Base-by-base conservation (phyloP, 169 alveolate species). In the Cryptosporidium muris region DNA sequence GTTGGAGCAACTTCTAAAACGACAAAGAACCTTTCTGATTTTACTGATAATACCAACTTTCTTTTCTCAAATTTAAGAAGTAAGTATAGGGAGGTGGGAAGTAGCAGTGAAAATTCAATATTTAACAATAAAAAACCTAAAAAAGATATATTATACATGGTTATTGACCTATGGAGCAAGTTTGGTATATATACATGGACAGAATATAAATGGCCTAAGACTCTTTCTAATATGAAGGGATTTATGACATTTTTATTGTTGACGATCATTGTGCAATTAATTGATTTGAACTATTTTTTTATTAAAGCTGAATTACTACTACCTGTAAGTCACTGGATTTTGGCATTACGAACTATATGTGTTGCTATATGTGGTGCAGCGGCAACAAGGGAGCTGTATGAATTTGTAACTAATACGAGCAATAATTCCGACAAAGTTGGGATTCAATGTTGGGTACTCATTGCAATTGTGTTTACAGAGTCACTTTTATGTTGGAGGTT, bases 261-360 rank as follows among this genome's bases (percentile, higher is more conserved):
- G 67, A 80, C 92, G 52, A 67, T 80, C 56, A 82, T 92, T 80
- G 93, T 91, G 49, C 90, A 92, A 58, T 58, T 89, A 34, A 90
- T 93, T 36, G 97, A 94, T 68, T 74, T 92, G 53, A 91, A 89
- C 48, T 91, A 91, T 81, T 94, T 94, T 89, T 94, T 93, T 66
- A 66, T 92, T 52, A 95, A 94, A 74, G 92, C 80, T 51, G 89
- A 91, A 48, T 85, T 95, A 51, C 74, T 91, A 88, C 65, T 95
- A 52, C 93, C 93, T n/a, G 81, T 93, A 12, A 80, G 91, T 42
- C 97, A 94, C 81, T 68, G 89, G 80, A 54, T 95, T n/a, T 81
- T 94, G 43, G 53, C 65, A 47, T 51, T 82, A 52, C 80, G 98
- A 81, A 91, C 94, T 9, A 66, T 89, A 45, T 68, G 93, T 16